Evolutionary conservation across 2,329 filamentous ascomycete genomes (phyloP), one percentile per base, ranked within the genome.

Genomic region (Penicillium sp.): DNA sequence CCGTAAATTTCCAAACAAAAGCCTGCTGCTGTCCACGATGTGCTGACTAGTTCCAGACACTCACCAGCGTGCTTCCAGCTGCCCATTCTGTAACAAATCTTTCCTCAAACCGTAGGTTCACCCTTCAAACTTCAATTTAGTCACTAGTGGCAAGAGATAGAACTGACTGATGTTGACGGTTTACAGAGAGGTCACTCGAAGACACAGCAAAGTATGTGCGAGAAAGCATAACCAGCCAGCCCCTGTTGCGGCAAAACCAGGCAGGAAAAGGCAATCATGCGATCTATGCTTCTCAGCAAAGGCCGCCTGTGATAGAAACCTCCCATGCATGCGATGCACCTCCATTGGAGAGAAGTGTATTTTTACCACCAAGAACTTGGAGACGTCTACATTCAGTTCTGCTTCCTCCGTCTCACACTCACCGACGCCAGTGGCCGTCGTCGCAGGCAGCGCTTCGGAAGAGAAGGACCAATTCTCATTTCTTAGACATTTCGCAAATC

Each of bases 401-500:
- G 29, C 47, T 24, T 31, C 18, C 11, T 54, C 55, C 13, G 14
- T 21, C 4, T 19, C 31, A 2, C 13, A 33, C 9, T 56, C 61
- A 7, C 31, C 45, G 14, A 48, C 55, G n/a, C 47, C 56, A 33
- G 9, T 10, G 24, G 19, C 21, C 13, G 46, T 45, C 2, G n/a
- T 55, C n/a, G 16, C 54, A 9, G 29, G 40, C 4, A 16, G 3
- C 3, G 5, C 19, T 11, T 10, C 51, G 5, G 58, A 53, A 28
- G 34, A 87, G 2, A 49, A 40, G 28, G 55, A 47, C 1, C 66
- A 58, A 6, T 70, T 69, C 18, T 66, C 60, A n/a, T 70, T 70
- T 8, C 59, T 70, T 16, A 58, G 55, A 0, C 67, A 66, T 37
- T 69, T 70, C 33, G 65, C 67, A n/a, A 66, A 64, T 43, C 67